These are phyloP conservation scores for Senna siamea DNA, from an alignment of 306 rosid species.

Conservation along the genomic window DNA sequence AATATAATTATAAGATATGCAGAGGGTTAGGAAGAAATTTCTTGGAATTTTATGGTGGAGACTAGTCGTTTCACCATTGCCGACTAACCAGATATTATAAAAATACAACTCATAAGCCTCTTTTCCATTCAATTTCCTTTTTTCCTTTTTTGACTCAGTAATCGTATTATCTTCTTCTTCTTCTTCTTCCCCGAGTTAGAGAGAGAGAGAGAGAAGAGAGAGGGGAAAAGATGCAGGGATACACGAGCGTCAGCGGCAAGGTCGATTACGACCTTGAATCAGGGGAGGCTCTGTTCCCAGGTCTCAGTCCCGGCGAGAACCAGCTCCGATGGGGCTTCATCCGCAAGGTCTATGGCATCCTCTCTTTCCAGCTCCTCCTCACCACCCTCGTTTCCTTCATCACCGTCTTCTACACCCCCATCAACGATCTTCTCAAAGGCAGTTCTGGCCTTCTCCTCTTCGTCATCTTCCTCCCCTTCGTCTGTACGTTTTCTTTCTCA, in stretches of 20 bases:
- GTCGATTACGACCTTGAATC: slow-evolving; percentile 74
- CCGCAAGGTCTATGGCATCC: slow-evolving; percentile 93
- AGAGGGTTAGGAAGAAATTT: neutral
- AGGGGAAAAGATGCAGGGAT: slow-evolving; percentile 36
- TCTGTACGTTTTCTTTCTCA: slow-evolving; percentile 62
- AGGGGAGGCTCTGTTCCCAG: slow-evolving; percentile 82
- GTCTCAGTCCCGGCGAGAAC: slow-evolving; percentile 75
- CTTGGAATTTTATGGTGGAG: neutral
- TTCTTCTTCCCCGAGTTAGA: neutral
- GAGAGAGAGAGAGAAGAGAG: neutral
- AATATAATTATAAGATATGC: too few relatives aligned
- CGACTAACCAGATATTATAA: neutral
- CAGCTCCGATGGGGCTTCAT: slow-evolving; percentile 98
- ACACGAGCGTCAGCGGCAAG: slow-evolving; percentile 51
- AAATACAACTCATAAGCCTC: too few relatives aligned
- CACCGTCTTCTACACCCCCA: slow-evolving; percentile 73
- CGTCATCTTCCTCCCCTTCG: slow-evolving; percentile 76
- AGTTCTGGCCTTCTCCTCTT: slow-evolving; percentile 72
- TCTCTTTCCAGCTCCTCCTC: slow-evolving; percentile 78
- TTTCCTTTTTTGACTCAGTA: neutral
- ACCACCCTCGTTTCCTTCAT: slow-evolving; percentile 77
- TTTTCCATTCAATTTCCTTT: neutral
- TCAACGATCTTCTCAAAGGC: slow-evolving; percentile 80
- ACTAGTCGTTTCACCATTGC: neutral
- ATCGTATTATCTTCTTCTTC: neutral